These are phyloP conservation scores for Phytophthora agathidicida DNA, from an alignment of 352 stramenopile species.

Conservation along the genomic window DNA sequence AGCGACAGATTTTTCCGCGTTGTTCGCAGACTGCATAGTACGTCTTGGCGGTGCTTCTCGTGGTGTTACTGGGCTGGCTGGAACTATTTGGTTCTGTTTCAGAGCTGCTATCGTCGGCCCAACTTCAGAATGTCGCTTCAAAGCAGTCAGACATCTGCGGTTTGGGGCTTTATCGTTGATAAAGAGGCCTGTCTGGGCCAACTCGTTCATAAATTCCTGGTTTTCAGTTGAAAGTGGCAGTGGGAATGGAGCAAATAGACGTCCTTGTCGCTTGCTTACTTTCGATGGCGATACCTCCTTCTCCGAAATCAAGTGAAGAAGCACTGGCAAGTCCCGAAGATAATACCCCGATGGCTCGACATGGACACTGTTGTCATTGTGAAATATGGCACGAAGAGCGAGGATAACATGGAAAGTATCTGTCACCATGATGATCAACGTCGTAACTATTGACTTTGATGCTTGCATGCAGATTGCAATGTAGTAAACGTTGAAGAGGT, in stretches of 20 bases:
- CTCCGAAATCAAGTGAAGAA: not conserved
- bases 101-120: not conserved
- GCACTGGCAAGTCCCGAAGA: conserved; percentile 1
- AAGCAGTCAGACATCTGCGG: not conserved
- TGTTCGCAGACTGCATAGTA: too few species aligned
- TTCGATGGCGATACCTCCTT: not conserved
- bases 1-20: too few species aligned
- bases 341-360: not conserved
- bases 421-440: conserved; percentile 9
- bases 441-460: conserved; percentile 10
- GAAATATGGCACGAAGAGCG: conserved; percentile 13
- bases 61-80: not conserved
- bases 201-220: not conserved
- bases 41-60: too few species aligned
- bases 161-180: not conserved
- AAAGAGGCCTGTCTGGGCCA: not conserved
- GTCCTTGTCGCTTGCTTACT: not conserved
- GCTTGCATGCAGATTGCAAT: conserved; percentile 36
- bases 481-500: conserved; percentile 36
- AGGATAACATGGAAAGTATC: conserved; percentile 11
- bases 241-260: conserved; percentile 12
- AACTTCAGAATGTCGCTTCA: not conserved
- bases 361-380: not conserved
- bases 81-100: conserved; percentile 3
- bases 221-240: conserved; percentile 2